phyloP scores from a whole-genome alignment of 805 yeast genomes.

The Suhomyces kilbournensis region DNA sequence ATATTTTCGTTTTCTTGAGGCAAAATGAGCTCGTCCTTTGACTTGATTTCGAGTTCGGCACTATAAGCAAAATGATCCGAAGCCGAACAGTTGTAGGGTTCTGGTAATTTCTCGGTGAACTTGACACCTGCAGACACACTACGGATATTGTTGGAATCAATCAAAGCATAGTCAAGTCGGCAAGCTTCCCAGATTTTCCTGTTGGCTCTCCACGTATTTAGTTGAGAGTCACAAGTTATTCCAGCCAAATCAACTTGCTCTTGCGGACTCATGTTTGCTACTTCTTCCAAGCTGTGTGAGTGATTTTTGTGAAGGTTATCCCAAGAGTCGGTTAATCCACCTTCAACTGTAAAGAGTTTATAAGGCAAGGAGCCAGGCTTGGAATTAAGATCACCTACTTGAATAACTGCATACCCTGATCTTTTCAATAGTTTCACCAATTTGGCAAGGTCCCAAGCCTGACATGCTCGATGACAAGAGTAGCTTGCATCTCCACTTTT shows the following conservation, averaged over 20 bases:
- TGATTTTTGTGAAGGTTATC: slow-evolving; percentile 48
- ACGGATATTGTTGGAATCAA: slow-evolving; percentile 52
- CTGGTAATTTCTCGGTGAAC: slow-evolving; percentile 67
- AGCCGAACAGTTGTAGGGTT: slow-evolving; percentile 54
- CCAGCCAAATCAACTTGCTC: slow-evolving; percentile 73
- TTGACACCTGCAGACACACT: slow-evolving; percentile 66
- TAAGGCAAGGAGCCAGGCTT: slow-evolving; percentile 84
- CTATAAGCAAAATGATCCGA: slow-evolving; percentile 91
- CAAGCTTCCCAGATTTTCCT: slow-evolving; percentile 68
- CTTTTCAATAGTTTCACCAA: slow-evolving; percentile 56
- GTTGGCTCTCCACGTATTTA: slow-evolving; percentile 80
- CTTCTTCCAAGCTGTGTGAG: slow-evolving; percentile 17
- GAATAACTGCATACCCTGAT: slow-evolving; percentile 81
- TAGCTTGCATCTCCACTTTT: slow-evolving; percentile 82
- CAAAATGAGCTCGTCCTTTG: slow-evolving; percentile 4
- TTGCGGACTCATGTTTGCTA: slow-evolving; percentile 27
- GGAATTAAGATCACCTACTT: slow-evolving; percentile 92
- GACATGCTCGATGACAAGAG: slow-evolving; percentile 85
- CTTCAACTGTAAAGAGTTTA: slow-evolving; percentile 64
- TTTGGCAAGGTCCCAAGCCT: slow-evolving; percentile 92
- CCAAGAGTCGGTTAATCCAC: slow-evolving; percentile 82
- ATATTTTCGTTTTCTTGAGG: slow-evolving; percentile 7
- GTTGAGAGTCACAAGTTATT: slow-evolving; percentile 81
- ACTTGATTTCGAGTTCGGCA: slow-evolving; percentile 24
- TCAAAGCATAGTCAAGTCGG: slow-evolving; percentile 84